A percentile compares a stretch with the other conserved stretches of the same genome.
Evolutionary conservation across 345 rosid genomes (phyloP).

Genomic region (Dipteronia sinensis): DNA sequence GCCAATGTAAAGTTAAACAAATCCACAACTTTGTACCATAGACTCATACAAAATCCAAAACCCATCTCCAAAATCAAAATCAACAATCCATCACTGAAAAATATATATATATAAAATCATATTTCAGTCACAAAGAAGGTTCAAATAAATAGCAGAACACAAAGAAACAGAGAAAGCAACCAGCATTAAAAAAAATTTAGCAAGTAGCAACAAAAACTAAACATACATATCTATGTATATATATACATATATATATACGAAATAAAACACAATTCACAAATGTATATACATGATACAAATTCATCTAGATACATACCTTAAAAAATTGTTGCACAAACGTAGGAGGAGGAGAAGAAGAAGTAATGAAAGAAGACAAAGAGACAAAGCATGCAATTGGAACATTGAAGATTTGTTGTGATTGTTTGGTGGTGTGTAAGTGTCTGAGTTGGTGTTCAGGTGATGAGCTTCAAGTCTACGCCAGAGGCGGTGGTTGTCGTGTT

Average conservation of each 20-base stretch:
- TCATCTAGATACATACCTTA: neutral
- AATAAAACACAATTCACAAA: neutral
- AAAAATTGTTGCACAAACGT: neutral
- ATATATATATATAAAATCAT: neutral
- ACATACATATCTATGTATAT: neutral
- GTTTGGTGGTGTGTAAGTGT: constrained; percentile 15
- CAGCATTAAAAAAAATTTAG: no score
- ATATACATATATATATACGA: neutral
- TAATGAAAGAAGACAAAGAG: neutral
- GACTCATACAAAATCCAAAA: neutral
- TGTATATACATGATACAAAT: neutral
- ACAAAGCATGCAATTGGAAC: neutral
- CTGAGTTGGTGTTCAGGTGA: neutral
- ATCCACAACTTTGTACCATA: neutral
- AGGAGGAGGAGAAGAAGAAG: neutral
- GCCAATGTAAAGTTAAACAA: neutral
- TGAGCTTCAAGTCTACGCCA: constrained; percentile 8
- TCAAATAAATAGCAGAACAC: neutral
- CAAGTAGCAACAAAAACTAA: neutral
- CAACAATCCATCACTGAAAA: neutral
- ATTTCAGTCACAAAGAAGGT: neutral
- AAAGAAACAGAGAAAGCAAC: neutral
- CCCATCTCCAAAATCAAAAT: constrained; percentile 4
- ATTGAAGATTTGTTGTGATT: neutral
- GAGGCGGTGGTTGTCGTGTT: neutral